A percentile compares a stretch with the other conserved stretches of the same genome.
Evolutionary conservation across 1,139 yeast species (phyloP).

Genomic region (Pichia sp.): DNA sequence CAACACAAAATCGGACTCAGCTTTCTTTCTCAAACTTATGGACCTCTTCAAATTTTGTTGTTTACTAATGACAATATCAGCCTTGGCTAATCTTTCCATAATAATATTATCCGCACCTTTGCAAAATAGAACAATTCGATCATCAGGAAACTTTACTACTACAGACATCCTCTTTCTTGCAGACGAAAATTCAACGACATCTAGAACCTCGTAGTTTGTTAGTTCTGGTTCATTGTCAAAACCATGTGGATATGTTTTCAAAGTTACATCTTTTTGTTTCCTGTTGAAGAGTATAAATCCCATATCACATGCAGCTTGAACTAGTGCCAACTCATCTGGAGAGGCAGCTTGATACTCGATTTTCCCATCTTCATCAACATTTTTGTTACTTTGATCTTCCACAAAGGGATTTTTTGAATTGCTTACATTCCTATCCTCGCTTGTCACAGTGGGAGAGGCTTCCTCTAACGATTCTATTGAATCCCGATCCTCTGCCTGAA

Average conservation of each 20-base stretch:
- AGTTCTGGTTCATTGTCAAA: constrained; percentile 57
- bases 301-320: constrained; percentile 90
- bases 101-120: constrained; percentile 97
- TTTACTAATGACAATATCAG: constrained; percentile 56
- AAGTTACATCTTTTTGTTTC: constrained; percentile 50
- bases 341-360: constrained; percentile 88
- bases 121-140: constrained; percentile 72
- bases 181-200: constrained; percentile 81
- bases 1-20: constrained; percentile 77
- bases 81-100: constrained; percentile 61
- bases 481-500: constrained; percentile 23
- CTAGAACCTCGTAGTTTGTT: constrained; percentile 70
- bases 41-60: constrained; percentile 58
- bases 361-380: constrained; percentile 40
- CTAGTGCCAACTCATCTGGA: constrained; percentile 92
- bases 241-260: constrained; percentile 82
- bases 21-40: constrained; percentile 60
- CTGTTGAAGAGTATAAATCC: constrained; percentile 79
- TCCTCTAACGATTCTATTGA: constrained; percentile 22
- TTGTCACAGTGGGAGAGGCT: background rate
- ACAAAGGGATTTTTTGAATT: constrained; percentile 17
- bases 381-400: constrained; percentile 38
- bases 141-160: constrained; percentile 74
- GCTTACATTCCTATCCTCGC: background rate
- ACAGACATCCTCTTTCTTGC: constrained; percentile 92